These are phyloP conservation scores for Lenwebbia sp. DNA, from an alignment of 345 rosid genomes.

Conservation along the genomic window DNA sequence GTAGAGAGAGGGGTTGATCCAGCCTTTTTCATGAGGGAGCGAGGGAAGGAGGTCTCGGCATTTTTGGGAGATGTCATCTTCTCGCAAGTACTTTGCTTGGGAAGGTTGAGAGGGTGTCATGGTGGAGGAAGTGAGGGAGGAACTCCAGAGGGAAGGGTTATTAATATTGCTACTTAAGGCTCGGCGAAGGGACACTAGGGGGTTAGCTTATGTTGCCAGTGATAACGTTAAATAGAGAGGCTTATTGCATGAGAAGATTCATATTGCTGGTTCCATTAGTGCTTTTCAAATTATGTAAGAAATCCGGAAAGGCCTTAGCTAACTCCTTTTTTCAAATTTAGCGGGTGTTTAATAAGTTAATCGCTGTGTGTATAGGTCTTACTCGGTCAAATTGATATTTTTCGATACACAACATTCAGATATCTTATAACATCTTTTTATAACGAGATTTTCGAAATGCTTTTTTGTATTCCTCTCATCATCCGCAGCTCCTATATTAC, in stretches of 20 bases:
- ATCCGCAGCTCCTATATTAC: no score
- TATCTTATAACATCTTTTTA: no score
- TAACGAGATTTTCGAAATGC: no score
- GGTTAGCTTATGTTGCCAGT: not conserved
- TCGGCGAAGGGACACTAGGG: not conserved
- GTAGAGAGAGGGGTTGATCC: not conserved
- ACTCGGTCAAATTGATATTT: not conserved
- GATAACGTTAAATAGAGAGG: not conserved
- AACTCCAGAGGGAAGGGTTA: not conserved
- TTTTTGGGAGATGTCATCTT: not conserved
- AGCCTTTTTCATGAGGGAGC: not conserved
- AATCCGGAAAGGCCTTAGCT: not conserved
- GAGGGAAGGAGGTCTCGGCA: not conserved
- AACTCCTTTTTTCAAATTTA: not conserved
- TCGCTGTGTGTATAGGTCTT: not conserved
- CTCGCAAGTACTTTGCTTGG: not conserved
- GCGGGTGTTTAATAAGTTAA: not conserved
- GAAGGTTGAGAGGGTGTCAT: not conserved
- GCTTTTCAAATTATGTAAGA: not conserved
- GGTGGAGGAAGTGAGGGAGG: not conserved
- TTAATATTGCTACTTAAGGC: no score
- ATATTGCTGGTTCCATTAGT: not conserved
- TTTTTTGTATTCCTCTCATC: no score
- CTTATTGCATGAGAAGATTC: not conserved
- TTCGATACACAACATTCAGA: not conserved